Base-by-base conservation (phyloP, 345 rosid species). In the Dipteronia dyeriana region DNA sequence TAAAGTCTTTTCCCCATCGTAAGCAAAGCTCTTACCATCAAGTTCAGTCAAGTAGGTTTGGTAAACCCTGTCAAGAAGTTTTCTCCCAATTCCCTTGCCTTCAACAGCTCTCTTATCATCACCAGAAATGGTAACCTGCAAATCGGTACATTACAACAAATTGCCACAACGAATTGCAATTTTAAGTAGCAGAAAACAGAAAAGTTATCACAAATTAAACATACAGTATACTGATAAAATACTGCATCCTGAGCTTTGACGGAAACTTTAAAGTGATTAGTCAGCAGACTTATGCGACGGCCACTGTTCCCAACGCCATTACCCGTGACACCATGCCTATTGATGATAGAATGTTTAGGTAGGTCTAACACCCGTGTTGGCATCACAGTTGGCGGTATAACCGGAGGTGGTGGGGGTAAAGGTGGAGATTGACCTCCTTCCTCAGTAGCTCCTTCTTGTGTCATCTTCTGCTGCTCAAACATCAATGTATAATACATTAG, bases 151-250 rank as follows among this genome's bases (percentile, higher is more conserved):
- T 59, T n/a, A 38, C 19, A 7, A 59, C 38, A 70, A 68, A 41
- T 65, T 79, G 68, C 66, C 69, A 49, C 25, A 11, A 23, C 29
- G 68, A 19, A 73, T 76, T 67, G 34, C 11, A 41, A 39, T 57
- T 20, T 17, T 45, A 74, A 81, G 56, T 34, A 29, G 66, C 20
- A 25, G 34, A 78, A 62, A 78, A 45, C 76, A 71, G 4, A 73
- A 41, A 74, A 49, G 43, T 54, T n/a, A 63, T 79, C 72, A 70
- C 29, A 23, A 51, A 56, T 25, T 9, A 68, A 80, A 74, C 95
- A 79, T 90, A 95, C 99, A 78, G 74, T 85, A 74, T 93, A 93
- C 76, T 93, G 97, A 85, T 90, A 88, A 80, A 93, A 93, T 45
- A 90, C 88, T 17, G 85, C 88, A 87, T 92, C 88, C 54, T 86